Conservation (phyloP, 139 green algal species). For the Deuterostichococcus epilithicus region DNA sequence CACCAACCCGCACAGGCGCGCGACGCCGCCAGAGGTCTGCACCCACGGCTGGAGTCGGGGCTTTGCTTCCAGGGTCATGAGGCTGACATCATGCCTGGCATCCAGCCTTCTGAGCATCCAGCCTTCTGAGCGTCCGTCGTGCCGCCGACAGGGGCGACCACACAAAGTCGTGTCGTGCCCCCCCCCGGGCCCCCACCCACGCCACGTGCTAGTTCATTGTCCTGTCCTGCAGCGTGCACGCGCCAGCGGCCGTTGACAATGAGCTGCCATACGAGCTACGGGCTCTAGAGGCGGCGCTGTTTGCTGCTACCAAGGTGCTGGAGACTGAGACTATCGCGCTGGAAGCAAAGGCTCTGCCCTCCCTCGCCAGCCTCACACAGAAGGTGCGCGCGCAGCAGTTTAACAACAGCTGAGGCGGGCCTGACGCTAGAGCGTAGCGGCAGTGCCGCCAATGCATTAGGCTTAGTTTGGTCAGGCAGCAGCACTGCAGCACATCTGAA, state of each 20-base stretch:
- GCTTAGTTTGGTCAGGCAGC: neutral
- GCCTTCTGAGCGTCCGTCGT: too few relatives aligned
- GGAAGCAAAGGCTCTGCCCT: conserved; percentile 12
- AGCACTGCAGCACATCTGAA: too few relatives aligned
- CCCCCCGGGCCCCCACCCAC: too few relatives aligned
- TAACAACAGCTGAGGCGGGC: neutral
- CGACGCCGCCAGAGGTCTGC: too few relatives aligned
- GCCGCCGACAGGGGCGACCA: too few relatives aligned
- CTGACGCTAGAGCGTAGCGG: neutral
- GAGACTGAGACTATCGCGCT: conserved; percentile 26
- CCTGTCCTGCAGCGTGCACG: neutral
- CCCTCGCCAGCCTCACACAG: conserved; percentile 12
- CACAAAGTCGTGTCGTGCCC: too few relatives aligned
- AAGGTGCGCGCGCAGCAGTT: neutral
- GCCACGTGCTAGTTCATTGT: too few relatives aligned
- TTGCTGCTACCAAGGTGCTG: conserved; percentile 17
- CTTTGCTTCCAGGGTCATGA: too few relatives aligned
- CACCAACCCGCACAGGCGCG: neutral
- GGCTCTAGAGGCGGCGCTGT: conserved; percentile 35
- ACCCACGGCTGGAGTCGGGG: too few relatives aligned
- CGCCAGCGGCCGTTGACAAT: conserved; percentile 8
- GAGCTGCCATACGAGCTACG: conserved; percentile 40
- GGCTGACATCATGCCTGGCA: too few relatives aligned
- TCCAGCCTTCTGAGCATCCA: too few relatives aligned
- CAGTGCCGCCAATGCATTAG: neutral